phyloP scores from a whole-genome alignment of 2,329 filamentous ascomycete genomes.

The Ceratocystis huliohia region DNA sequence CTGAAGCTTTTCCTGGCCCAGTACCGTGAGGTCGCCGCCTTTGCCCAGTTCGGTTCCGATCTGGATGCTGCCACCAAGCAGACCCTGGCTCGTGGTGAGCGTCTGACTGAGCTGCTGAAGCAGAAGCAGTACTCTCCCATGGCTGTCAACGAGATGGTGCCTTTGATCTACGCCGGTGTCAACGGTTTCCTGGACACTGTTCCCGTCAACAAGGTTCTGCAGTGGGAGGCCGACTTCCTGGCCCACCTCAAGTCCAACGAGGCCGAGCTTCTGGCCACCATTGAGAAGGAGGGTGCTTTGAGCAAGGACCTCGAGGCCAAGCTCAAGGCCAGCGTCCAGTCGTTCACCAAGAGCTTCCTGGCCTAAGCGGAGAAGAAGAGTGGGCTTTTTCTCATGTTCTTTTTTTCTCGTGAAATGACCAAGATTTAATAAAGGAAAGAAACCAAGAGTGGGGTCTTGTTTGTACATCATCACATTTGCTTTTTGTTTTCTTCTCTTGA shows the following conservation, averaged over 20 bases:
- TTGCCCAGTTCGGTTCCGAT: conserved; percentile 99
- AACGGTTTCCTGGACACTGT: conserved; percentile 86
- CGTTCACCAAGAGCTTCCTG: conserved; percentile 90
- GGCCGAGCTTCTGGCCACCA: conserved; percentile 65
- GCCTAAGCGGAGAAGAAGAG: conserved; percentile 32
- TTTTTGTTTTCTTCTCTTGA: conserved; percentile 35
- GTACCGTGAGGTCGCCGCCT: conserved; percentile 99
- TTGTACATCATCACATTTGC: conserved; percentile 35
- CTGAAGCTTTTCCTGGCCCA: conserved; percentile 99
- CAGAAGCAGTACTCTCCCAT: conserved; percentile 99
- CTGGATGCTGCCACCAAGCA: conserved; percentile 98
- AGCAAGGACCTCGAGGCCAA: conserved; percentile 86
- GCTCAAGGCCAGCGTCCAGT: conserved; percentile 61
- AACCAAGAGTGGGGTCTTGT: conserved; percentile 30
- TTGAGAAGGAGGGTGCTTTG: conserved; percentile 90
- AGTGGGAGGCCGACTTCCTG: conserved; percentile 93
- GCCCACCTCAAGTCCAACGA: conserved; percentile 86
- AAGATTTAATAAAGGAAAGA: conserved; percentile 24
- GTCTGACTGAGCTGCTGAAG: conserved; percentile 96
- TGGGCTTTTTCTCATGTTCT: neutral
- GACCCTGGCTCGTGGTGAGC: conserved; percentile 95
- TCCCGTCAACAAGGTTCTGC: conserved; percentile 79
- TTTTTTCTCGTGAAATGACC: conserved; percentile 14
- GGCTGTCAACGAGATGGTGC: conserved; percentile 99
- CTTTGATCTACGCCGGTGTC: conserved; percentile 97